Evolutionary conservation across 2,329 filamentous ascomycete species (phyloP).

Genomic region (Lachnellula occidentalis): DNA sequence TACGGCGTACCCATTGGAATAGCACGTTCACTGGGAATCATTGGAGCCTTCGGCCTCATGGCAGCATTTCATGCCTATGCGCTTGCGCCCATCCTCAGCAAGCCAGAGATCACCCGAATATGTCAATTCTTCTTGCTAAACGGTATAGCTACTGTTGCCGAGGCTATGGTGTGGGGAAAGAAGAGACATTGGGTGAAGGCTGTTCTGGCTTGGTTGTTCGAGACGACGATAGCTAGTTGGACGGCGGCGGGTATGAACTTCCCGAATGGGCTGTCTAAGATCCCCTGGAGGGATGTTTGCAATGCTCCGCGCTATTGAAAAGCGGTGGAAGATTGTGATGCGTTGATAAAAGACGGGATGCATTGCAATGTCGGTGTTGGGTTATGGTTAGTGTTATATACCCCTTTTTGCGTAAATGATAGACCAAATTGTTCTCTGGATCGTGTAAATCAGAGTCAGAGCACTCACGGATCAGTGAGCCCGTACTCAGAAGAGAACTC

Average conservation of each 20-base stretch:
- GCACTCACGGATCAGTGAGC: too few species aligned
- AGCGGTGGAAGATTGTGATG: background rate
- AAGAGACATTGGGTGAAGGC: conserved; percentile 31
- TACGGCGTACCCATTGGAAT: conserved; percentile 29
- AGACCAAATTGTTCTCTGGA: too few species aligned
- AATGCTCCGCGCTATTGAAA: background rate
- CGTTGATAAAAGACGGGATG: background rate
- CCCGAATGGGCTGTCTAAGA: conserved; percentile 30
- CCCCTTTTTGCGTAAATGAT: background rate
- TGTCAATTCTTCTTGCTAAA: conserved; percentile 37
- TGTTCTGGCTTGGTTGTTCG: conserved; percentile 32
- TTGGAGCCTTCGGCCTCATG: conserved; percentile 37
- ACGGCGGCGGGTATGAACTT: conserved; percentile 30
- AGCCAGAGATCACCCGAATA: conserved; percentile 31
- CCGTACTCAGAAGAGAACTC: too few species aligned
- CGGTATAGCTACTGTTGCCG: conserved; percentile 33
- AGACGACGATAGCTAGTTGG: conserved; percentile 33
- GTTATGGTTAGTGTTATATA: background rate
- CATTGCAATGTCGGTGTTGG: background rate
- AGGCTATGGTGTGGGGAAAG: conserved; percentile 33
- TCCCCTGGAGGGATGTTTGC: conserved; percentile 31
- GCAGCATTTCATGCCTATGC: conserved; percentile 36
- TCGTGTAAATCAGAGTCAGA: too few species aligned
- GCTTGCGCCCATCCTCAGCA: conserved; percentile 31
- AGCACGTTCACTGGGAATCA: conserved; percentile 32